Evolutionary conservation across 2,329 filamentous ascomycete species (phyloP), one percentile per base, ranked within the genome.

Genomic region (Neonectria punicea): DNA sequence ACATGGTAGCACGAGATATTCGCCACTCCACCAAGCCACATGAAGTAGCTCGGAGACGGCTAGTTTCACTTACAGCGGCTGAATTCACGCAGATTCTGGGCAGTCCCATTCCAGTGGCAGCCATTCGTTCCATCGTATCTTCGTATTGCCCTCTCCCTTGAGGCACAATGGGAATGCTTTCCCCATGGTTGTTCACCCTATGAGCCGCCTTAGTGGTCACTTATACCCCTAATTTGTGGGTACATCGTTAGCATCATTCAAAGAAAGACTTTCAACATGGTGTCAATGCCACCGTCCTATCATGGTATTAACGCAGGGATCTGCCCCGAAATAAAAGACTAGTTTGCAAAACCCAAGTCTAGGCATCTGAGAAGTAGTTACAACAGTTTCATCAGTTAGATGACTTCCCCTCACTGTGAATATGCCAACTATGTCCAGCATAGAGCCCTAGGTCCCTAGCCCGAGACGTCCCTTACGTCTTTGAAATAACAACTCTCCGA

Each of bases 401-500:
- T 14, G n/a, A 22, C 49, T 34, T 8, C 10, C 4, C 9, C 10
- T 4, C 11, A 10, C 5, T 18, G 55, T 59, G 49, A 68, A 65
- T 60, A 62, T 63, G 57, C 56, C 69, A 61, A 61, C 58, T 64
- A 73, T 73, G 67, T 53, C 65, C 69, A 68, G 69, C 70, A 71
- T 71, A 71, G 63, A 65, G 54, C 67, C 69, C 53, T 60, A 63
- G 39, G 51, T 53, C 66, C 67, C 57, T 63, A 61, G 34, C 53
- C 54, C 36, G 56, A 63, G 50, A 47, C 47, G 58, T 43, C 63
- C 58, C 9, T 10, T 11, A 46, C 53, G 53, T 56, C 59, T 74
- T 74, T 74, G 73, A 74, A 74, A 63, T 71, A 71, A 63, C 64
- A 55, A 50, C 53, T 58, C 53, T 58, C 34, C 53, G 65, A 65